Evolutionary conservation across 2,329 filamentous ascomycete genomes (phyloP).

Genomic region (Lachnellula subtilissima): DNA sequence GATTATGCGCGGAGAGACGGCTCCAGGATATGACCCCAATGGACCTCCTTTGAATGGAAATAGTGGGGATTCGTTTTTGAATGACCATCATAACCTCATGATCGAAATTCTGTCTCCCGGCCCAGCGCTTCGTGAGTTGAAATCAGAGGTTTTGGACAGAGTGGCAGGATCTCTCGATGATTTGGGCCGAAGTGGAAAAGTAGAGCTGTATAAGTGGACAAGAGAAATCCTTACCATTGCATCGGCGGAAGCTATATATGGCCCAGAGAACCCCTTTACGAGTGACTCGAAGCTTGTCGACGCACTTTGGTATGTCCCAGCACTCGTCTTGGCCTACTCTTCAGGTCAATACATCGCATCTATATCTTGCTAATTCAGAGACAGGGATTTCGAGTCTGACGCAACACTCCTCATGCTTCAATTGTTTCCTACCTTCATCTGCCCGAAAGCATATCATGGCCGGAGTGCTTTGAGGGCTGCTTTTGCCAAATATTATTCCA

Average conservation of each 20-base stretch:
- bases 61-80: conserved; percentile 31
- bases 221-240: conserved; percentile 38
- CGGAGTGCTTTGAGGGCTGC: conserved; percentile 36
- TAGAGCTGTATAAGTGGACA: conserved; percentile 36
- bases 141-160: conserved; percentile 34
- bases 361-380: conserved; percentile 1
- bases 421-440: conserved; percentile 32
- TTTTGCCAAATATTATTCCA: conserved; percentile 29
- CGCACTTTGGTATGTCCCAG: conserved; percentile 32
- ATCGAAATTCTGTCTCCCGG: conserved; percentile 32
- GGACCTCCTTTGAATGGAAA: conserved; percentile 22
- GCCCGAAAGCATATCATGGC: conserved; percentile 31
- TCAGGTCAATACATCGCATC: background rate
- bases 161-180: conserved; percentile 32
- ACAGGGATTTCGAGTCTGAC: conserved; percentile 30
- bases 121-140: conserved; percentile 36
- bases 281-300: conserved; percentile 34
- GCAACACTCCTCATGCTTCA: conserved; percentile 30
- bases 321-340: background rate
- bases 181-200: conserved; percentile 29
- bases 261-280: conserved; percentile 40
- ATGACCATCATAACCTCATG: conserved; percentile 35
- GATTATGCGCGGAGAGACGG: conserved; percentile 27
- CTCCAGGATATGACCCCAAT: conserved; percentile 25
- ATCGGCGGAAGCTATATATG: conserved; percentile 40